Base-by-base conservation (phyloP, 2,329 filamentous ascomycete genomes). In the Epichloe coenophiala region DNA sequence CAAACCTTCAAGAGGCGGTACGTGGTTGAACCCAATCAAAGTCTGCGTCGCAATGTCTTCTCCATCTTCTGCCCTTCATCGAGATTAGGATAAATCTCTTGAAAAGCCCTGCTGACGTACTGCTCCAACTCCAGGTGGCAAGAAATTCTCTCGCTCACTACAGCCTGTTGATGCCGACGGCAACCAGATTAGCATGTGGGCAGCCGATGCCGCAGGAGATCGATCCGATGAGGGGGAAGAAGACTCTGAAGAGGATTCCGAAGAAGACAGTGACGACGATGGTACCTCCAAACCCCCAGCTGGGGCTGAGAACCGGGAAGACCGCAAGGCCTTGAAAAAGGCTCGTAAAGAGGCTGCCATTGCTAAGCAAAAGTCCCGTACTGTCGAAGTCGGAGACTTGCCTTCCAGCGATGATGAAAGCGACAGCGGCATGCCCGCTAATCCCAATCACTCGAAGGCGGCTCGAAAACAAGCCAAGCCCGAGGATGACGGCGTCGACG, bases 81-180 rank as follows among this genome's bases (percentile, higher is more conserved):
- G 19, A 45, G 8, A 17, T 38, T 1, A 31, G 27, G 9, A 31
- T 4, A 31, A 31, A 31, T 31, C 9, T 31, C 45, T 37, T 21
- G 33, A 31, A 13, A 23, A 45, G 9, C 33, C 11, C 36, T 12
- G 19, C 37, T 27, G 15, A 33, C 47, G 33, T 13, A 12, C 19
- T 36, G 4, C 36, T 42, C 15, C 5, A 17, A 21, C n/a, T 12
- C 13, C 57, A 95, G 90, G 90, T 55, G 93, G 93, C 63, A 95
- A 96, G 71, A 84, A 95, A 64, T 98, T 94, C 73, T 96, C 90
- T 58, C 85, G 88, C 58, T 84, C 96, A 66, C 81, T 97, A 45
- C 83, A 87, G 67, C 90, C 90, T 19, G 72, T 93, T 62, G 90
- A 96, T 63, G 83, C 83, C 59, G 87, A 97, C 63, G 93, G 91